Evolutionary conservation across 2,329 filamentous ascomycete genomes (phyloP), one percentile per base, ranked within the genome.

Genomic region (Ophiostoma triangulosporum): DNA sequence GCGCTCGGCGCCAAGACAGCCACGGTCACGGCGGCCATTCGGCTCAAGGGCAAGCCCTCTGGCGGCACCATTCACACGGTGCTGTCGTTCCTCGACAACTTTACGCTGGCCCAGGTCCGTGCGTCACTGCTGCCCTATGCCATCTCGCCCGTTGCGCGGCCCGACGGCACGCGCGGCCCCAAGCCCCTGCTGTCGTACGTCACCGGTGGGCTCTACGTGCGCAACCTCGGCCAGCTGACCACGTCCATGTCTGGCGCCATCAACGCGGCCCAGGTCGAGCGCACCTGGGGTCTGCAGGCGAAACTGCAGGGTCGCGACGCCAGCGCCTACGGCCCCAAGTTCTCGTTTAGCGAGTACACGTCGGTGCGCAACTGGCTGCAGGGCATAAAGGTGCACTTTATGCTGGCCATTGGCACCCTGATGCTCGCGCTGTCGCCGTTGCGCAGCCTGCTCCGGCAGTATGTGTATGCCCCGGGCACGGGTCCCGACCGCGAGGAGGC

Each of bases 11-110:
- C 71, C 3, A 67, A 70, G 14, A 77, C 75, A 1, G 68, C 68
- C 48, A 76, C 82, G 55, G 76, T 81, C 15, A 71, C 75, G 2
- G 64, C 83, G 15, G 73, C 73, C 1, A 61, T 77, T 29, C n/a
- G 27, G 15, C 4, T 59, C n/a, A 53, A 78, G 73, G 45, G 64
- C 68, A 61, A 66, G 1, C 74, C 78, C 3, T 84, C 81, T 1
- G 81, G 81, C n/a, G 82, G 82, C 48, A 83, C 86, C 2, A 67
- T 90, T 4, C 73, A 78, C 32, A 89, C 88, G 0, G 70, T 81
- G 4, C 65, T 96, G 14, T 75, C 64, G 48, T 59, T 81, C 22
- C 70, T 80, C 54, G 79, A 83, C 26, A 64, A 66, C 46, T 81
- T 74, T 61, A 67, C 68, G 22, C 50, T 77, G 17, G 66, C 69